Conservation (phyloP, 768 basidiomycete species). For the Suillus placidus region DNA sequence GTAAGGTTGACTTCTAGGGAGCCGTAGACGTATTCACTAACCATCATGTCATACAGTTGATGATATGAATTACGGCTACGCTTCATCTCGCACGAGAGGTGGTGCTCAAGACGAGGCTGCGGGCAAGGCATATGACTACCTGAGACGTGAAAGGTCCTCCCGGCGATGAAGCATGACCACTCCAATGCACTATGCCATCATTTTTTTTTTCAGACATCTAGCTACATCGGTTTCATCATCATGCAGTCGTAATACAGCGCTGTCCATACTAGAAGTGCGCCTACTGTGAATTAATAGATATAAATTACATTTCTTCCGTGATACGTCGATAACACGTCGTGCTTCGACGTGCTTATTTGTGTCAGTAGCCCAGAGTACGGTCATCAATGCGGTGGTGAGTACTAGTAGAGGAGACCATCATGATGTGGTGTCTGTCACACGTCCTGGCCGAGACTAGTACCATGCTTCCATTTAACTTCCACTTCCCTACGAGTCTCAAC, state of each 20-base stretch:
- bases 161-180: background rate
- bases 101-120: background rate
- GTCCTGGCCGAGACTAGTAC: background rate
- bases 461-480: too few relatives aligned
- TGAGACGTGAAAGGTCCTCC: background rate
- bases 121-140: rapidly evolving
- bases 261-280: background rate
- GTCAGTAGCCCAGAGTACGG: background rate
- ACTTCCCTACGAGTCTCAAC: too few relatives aligned
- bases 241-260: background rate
- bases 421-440: too few relatives aligned
- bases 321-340: background rate
- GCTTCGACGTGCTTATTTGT: background rate
- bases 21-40: background rate
- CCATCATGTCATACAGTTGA: background rate
- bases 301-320: background rate
- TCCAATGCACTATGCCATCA: background rate
- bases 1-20: background rate
- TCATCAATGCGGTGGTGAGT: background rate
- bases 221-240: background rate
- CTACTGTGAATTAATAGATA: background rate
- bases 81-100: background rate
- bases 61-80: background rate
- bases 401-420: background rate
- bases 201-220: background rate